A percentile compares a stretch with the other conserved stretches of the same genome.
These are phyloP conservation scores for Haematococcus lacustris DNA, from an alignment of 139 green algal genomes.

Conservation along the genomic window DNA sequence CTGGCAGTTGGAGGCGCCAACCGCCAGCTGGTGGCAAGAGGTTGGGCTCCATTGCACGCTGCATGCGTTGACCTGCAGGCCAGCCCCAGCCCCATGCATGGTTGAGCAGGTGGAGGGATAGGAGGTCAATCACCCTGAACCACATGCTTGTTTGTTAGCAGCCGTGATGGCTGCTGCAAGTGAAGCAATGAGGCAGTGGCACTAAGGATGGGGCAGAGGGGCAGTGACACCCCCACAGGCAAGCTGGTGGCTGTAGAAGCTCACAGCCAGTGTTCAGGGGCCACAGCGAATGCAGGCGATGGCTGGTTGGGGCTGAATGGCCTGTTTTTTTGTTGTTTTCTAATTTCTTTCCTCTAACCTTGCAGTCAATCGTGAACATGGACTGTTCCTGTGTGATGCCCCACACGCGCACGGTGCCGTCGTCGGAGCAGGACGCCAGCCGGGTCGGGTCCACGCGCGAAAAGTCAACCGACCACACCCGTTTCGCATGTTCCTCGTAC, in stretches of 20 bases:
- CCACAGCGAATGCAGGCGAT: conserved; percentile 13
- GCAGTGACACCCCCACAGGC: no score
- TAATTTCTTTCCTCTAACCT: no score
- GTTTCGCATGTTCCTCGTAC: conserved; percentile 68
- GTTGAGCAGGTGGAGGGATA: no score
- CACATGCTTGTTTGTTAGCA: no score
- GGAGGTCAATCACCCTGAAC: no score
- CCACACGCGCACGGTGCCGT: conserved; percentile 68
- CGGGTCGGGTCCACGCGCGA: conserved; percentile 23
- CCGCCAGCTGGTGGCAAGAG: conserved; percentile 60
- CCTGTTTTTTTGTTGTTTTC: no score
- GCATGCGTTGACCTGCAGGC: conserved; percentile 82
- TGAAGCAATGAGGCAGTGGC: no score
- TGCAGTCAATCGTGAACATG: conserved; percentile 4
- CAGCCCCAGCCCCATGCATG: no score
- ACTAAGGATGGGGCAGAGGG: no score
- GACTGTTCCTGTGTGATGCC: conserved; percentile 5
- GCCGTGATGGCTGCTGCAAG: no score
- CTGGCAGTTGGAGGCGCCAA: conserved; percentile 64
- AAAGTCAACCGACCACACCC: conserved; percentile 87
- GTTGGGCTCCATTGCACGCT: conserved; percentile 70
- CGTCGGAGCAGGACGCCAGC: conserved; percentile 76
- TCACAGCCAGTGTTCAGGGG: no score
- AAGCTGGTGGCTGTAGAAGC: no score
- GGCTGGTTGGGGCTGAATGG: not conserved